Evolutionary conservation across 768 basidiomycete genomes (phyloP), one percentile per base, ranked within the genome.

Genomic region (Hypholoma sublateritium): DNA sequence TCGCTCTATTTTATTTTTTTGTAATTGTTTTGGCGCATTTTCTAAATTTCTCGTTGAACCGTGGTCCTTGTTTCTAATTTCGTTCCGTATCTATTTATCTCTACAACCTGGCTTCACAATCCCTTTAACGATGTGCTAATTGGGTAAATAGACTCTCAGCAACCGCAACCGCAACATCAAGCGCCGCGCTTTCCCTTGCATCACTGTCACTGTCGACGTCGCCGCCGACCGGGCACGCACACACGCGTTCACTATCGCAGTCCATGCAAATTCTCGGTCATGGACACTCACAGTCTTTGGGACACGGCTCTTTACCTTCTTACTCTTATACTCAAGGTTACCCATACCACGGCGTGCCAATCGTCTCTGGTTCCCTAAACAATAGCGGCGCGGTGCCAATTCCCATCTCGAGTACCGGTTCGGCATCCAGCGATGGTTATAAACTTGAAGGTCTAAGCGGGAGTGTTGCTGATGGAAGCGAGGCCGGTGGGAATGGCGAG

Each of bases 121-220:
- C 6, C 3, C 16, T 1, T 41, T 6, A 41, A 41, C 39, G 1
- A 41, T 16, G 13, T 13, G 39, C 39, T 41, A 16, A 41, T 47
- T 9, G 51, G 16, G 48, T 55, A 39, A 53, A 50, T 49, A 78
- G 73, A 7, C 73, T 73, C 22, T 58, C 70, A 28, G 53, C 74
- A 32, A 69, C 73, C 50, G 65, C 72, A 32, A 32, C 28, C 28
- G 28, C 5, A 32, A 32, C 28, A 8, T 63, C 70, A 46, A 59
- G 72, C 12, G 70, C 72, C 5, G 73, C 74, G 6, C 71, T 79
- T n/a, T 79, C 79, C 17, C 65, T 80, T 14, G 77, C 79, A 14
- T 70, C 76, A 3, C 66, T 82, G 5, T 77, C 78, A 1, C 64
- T 82, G 11, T 79, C 78, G 6, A 70, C 76, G 36, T 77, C 77